Percentiles rank a stretch among this genome's conserved stretches.
Evolutionary conservation across 2,329 filamentous ascomycete genomes (phyloP).

Genomic region (Pseudogymnoascus sp.): DNA sequence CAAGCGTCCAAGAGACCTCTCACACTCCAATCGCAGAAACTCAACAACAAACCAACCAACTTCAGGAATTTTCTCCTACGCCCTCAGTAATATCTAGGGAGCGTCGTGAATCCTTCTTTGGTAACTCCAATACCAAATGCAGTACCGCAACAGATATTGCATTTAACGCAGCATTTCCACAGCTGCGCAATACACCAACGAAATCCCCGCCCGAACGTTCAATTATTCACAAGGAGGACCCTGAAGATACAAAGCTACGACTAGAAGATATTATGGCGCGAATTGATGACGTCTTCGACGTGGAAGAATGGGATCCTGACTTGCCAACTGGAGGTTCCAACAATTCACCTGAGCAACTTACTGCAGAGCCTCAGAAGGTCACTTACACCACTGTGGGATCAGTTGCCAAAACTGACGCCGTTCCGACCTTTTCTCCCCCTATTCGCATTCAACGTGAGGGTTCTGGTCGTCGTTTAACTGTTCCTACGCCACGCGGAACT

Average conservation of each 20-base stretch:
- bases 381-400: conserved; percentile 34
- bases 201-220: background rate
- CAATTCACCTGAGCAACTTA: conserved; percentile 27
- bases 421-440: conserved; percentile 29
- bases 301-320: conserved; percentile 28
- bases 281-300: conserved; percentile 27
- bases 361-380: conserved; percentile 25
- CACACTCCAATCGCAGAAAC: background rate
- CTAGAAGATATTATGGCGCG: conserved; percentile 13
- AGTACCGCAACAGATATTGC: background rate
- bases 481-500: background rate
- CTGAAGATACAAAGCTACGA: conserved; percentile 4
- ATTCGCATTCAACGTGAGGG: conserved; percentile 32
- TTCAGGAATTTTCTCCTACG: background rate
- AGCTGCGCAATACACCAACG: background rate
- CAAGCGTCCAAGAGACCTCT: background rate
- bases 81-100: background rate
- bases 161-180: conserved; percentile 7
- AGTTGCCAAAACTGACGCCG: conserved; percentile 27
- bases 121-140: background rate
- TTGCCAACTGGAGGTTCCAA: conserved; percentile 17
- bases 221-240: conserved; percentile 14
- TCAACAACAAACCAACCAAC: background rate
- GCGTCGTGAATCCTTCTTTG: background rate
- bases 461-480: conserved; percentile 22